Base-by-base conservation (phyloP, 768 basidiomycete species). In the Leccinellum albellum region DNA sequence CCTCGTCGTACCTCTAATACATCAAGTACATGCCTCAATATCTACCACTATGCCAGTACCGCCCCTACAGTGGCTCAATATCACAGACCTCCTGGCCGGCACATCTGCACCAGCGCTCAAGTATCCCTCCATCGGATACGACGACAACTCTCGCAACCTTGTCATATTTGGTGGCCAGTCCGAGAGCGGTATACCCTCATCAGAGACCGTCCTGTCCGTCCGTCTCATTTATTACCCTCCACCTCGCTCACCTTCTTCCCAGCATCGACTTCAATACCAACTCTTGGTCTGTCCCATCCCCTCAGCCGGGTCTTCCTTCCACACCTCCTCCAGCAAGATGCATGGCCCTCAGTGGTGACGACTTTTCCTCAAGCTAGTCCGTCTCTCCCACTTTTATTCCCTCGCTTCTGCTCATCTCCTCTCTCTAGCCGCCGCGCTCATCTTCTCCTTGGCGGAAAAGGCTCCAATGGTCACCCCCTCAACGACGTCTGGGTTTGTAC, bases 291-390 rank as follows among this genome's bases (percentile, higher is more conserved):
- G 69, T 64, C 12, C 87, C 88, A 6, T 63, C 65, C 3, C 80
- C 86, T 23, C 82, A 85, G 21, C 9, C 71, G 13, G 77, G 73
- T 69, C 79, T 86, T 7, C 71, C 71, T n/a, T 58, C 67, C 23
- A 65, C 65, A 0, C 70, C 70, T 7, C 90, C 90, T 8, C 75
- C 87, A 14, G 78, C 87, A 28, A 79, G 88, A 67, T 86, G 82
- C 70, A 80, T 81, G 40, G 83, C 86, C 28, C 65, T 90, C 40
- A 74, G 80, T 44, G 91, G 88, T 6, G 73, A 76, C 21, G 91
- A 92, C 74, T 82, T 81, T 60, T 90, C 89, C 46, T 88, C 89
- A 12, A 92, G 86, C 87, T 88, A 91, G 89, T 89, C 56, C 62
- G 88, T 80, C 40, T 28, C 28, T 51, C 47, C 0, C 40, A n/a